phyloP scores from a whole-genome alignment of 192 early-diverging fungal genomes.

The Backusella mclennaniae region DNA sequence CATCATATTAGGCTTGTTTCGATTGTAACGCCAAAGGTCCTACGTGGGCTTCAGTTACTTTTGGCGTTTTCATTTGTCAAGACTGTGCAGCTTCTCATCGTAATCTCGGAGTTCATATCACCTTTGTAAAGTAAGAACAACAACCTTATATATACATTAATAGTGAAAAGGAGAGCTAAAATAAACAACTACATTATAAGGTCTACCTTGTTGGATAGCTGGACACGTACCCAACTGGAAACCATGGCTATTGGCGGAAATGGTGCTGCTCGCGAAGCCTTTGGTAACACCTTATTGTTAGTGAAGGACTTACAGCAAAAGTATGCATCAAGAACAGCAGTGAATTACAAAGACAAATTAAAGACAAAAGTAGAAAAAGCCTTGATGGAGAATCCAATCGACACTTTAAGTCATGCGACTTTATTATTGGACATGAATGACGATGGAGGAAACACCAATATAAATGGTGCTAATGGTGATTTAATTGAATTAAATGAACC shows the following conservation, averaged over 20 bases:
- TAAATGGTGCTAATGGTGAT: neutral
- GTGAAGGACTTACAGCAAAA: conserved; percentile 77
- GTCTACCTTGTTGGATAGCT: conserved; percentile 87
- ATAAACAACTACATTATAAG: conserved; percentile 35
- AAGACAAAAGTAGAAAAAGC: conserved; percentile 63
- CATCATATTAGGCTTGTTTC: conserved; percentile 71
- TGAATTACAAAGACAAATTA: conserved; percentile 82
- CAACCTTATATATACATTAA: neutral
- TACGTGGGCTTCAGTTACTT: conserved; percentile 92
- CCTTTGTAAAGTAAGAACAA: conserved; percentile 81
- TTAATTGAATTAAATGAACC: neutral
- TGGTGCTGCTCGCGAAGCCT: conserved; percentile 65
- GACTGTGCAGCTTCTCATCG: conserved; percentile 96
- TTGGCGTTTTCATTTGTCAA: conserved; percentile 92
- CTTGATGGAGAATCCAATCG: conserved; percentile 23
- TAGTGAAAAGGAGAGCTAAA: neutral
- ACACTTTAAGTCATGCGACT: neutral
- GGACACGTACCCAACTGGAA: conserved; percentile 92
- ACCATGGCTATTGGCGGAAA: conserved; percentile 92
- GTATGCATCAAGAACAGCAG: conserved; percentile 73
- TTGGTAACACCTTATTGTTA: conserved; percentile 29
- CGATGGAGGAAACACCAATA: neutral
- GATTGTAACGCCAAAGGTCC: conserved; percentile 96
- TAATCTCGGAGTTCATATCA: conserved; percentile 96
- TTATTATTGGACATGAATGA: neutral